Conservation (phyloP, 805 yeast genomes). For the Candida manassasensis region DNA sequence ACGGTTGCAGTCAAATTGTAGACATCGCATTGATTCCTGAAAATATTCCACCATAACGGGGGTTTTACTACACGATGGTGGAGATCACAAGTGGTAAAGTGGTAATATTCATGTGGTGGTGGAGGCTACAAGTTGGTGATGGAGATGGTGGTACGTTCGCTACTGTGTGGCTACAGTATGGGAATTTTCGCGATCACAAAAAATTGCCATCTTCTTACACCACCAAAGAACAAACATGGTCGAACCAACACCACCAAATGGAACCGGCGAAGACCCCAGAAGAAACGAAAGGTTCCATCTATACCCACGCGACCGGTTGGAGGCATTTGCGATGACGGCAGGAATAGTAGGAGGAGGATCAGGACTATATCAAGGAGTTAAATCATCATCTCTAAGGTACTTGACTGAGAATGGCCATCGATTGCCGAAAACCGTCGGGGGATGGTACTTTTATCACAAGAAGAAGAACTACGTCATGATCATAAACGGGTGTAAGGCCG, state of each 20-base stretch:
- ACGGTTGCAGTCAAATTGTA: too few species aligned
- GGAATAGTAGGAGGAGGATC: conserved; percentile 43
- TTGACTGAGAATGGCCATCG: conserved; percentile 81
- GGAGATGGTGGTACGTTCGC: too few species aligned
- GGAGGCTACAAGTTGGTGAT: too few species aligned
- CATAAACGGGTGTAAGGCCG: conserved; percentile 47
- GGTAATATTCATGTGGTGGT: too few species aligned
- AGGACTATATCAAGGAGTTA: conserved; percentile 61
- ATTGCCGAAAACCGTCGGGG: conserved; percentile 69
- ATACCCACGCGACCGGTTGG: conserved; percentile 42
- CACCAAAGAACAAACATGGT: too few species aligned
- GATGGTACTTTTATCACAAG: conserved; percentile 87
- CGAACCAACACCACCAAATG: neutral
- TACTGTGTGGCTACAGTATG: too few species aligned
- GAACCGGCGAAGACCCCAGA: conserved; percentile 5
- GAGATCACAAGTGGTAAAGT: too few species aligned
- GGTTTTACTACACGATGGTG: too few species aligned
- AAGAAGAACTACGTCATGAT: conserved; percentile 73
- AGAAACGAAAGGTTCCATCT: conserved; percentile 45
- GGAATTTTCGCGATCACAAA: too few species aligned
- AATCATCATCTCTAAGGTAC: conserved; percentile 50
- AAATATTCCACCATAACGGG: too few species aligned
- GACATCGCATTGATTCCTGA: too few species aligned
- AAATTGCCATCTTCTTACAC: too few species aligned
- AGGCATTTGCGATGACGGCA: conserved; percentile 32